Conservation (phyloP, 2,329 filamentous ascomycete species). For the Venturia carpophila region DNA sequence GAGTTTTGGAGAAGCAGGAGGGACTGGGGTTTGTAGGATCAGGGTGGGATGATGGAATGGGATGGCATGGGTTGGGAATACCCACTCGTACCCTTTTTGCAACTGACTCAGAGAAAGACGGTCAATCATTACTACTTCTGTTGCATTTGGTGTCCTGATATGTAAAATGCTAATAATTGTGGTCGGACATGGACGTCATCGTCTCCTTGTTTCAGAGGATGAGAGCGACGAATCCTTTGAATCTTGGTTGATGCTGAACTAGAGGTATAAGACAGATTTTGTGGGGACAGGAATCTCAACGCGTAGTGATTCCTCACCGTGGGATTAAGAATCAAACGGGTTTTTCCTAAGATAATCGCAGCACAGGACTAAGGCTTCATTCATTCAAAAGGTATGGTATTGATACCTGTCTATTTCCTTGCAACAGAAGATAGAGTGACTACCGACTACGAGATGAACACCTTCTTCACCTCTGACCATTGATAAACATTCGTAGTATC, state of each 20-base stretch:
- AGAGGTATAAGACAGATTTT: too few species aligned
- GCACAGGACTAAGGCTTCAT: too few species aligned
- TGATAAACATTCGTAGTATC: conserved; percentile 55
- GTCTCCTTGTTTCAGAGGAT: too few species aligned
- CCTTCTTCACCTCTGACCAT: conserved; percentile 63
- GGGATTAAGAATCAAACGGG: too few species aligned
- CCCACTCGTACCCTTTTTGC: background rate
- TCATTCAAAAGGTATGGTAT: background rate
- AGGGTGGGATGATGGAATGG: background rate
- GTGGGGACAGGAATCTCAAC: too few species aligned
- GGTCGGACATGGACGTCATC: too few species aligned
- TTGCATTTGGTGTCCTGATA: background rate
- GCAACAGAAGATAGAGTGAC: background rate
- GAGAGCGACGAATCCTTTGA: too few species aligned
- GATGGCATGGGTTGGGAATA: background rate
- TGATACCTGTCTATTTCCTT: background rate
- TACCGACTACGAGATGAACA: conserved; percentile 56
- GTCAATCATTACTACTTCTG: background rate
- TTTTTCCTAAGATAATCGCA: background rate
- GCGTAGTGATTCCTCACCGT: too few species aligned
- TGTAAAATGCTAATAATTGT: background rate
- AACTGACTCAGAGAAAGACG: background rate
- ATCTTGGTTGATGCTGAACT: too few species aligned
- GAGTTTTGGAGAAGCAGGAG: too few species aligned
- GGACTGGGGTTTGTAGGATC: too few species aligned